phyloP scores from a whole-genome alignment of 1,139 yeast species.

The Diutina pseudorugosa region DNA sequence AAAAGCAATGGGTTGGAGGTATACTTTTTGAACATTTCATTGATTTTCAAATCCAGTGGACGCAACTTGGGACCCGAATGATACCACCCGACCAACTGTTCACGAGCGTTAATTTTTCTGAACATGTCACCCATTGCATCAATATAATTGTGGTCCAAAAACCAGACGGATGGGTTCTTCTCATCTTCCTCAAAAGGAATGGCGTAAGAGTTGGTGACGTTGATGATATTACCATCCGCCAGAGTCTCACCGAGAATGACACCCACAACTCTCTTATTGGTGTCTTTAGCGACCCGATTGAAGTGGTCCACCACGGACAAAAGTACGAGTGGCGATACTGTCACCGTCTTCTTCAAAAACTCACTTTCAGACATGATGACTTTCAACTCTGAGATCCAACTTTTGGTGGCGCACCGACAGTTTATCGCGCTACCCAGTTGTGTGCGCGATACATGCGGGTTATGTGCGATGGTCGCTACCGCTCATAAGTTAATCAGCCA shows the following conservation, averaged over 20 bases:
- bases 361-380: slow-evolving; percentile 1
- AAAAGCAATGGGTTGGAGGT: slow-evolving; percentile 73
- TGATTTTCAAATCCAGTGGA: slow-evolving; percentile 81
- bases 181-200: slow-evolving; percentile 97
- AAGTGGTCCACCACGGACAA: slow-evolving; percentile 93
- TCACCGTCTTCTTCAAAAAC: slow-evolving; percentile 47
- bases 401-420: slow-evolving; percentile 1
- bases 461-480: not conserved
- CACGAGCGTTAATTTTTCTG: slow-evolving; percentile 93
- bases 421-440: not conserved
- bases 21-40: slow-evolving; percentile 77
- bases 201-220: slow-evolving; percentile 71
- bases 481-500: not conserved
- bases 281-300: slow-evolving; percentile 63
- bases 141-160: slow-evolving; percentile 89
- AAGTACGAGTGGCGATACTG: slow-evolving; percentile 92
- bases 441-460: not conserved
- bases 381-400: not conserved
- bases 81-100: slow-evolving; percentile 94
- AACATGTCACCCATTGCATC: slow-evolving; percentile 98
- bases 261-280: slow-evolving; percentile 81
- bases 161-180: slow-evolving; percentile 90
- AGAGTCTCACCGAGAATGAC: slow-evolving; percentile 79
- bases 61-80: slow-evolving; percentile 93
- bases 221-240: slow-evolving; percentile 29